Evolutionary conservation across 257 asterid species (phyloP).

Genomic region (Catharanthus roseus): DNA sequence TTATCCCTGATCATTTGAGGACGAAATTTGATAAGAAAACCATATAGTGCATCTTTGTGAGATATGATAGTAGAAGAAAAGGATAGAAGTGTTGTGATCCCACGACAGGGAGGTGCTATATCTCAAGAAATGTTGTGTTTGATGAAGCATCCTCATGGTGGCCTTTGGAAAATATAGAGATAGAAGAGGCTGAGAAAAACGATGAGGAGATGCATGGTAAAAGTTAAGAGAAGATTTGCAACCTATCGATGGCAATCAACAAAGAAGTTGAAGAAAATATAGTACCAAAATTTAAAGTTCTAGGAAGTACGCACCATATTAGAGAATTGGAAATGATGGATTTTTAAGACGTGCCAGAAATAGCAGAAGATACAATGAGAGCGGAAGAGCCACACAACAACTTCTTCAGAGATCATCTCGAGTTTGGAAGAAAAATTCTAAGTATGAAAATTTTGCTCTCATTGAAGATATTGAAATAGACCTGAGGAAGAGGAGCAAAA

Average conservation of each 20-base stretch:
- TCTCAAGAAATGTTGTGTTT: too few species aligned
- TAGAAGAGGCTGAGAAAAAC: not conserved
- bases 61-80: not conserved
- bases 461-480: not conserved
- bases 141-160: not conserved
- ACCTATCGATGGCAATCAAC: too few species aligned
- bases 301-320: too few species aligned
- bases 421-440: not conserved
- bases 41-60: not conserved
- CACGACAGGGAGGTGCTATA: too few species aligned
- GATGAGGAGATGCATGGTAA: not conserved
- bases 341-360: too few species aligned
- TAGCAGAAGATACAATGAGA: not conserved
- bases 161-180: not conserved
- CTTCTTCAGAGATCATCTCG: not conserved
- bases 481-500: too few species aligned
- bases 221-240: too few species aligned
- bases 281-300: too few species aligned
- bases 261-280: too few species aligned
- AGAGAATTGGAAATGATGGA: too few species aligned
- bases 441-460: not conserved
- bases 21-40: too few species aligned
- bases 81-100: too few species aligned
- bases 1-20: not conserved
- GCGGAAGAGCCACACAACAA: not conserved